Evolutionary conservation across 1,284 basidiomycete species (phyloP).

Genomic region (Papiliotrema laurentii): DNA sequence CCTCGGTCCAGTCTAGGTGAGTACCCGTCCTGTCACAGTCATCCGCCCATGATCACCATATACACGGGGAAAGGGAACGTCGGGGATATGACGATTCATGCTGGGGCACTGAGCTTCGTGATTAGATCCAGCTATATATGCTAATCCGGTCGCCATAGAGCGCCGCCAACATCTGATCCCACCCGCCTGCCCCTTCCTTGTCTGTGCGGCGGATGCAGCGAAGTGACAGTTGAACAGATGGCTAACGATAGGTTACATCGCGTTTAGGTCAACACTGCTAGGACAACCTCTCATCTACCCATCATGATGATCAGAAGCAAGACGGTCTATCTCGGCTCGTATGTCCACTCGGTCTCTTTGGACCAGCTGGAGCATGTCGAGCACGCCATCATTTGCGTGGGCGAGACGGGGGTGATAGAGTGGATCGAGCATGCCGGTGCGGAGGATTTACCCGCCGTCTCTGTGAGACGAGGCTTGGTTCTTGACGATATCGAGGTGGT

Average conservation of each 20-base stretch:
- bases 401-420: conserved; percentile 58
- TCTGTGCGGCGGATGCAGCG: neutral
- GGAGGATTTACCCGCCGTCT: conserved; percentile 27
- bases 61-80: too few relatives aligned
- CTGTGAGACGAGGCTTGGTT: conserved; percentile 16
- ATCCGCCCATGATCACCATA: too few relatives aligned
- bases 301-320: neutral
- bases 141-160: conserved; percentile 1
- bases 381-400: conserved; percentile 60
- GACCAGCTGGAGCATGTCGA: conserved; percentile 57
- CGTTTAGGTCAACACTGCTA: too few relatives aligned
- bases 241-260: neutral
- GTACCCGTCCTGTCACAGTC: too few relatives aligned
- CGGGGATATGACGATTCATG: neutral
- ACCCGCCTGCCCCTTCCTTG: neutral
- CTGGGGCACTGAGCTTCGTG: conserved; percentile 1
- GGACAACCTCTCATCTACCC: too few relatives aligned
- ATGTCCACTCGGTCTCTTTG: conserved; percentile 63
- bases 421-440: conserved; percentile 61
- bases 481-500: conserved; percentile 43
- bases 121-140: conserved; percentile 1
- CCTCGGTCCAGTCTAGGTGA: too few relatives aligned
- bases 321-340: conserved; percentile 61
- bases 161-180: neutral
- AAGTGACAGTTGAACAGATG: too few relatives aligned